Base-by-base conservation (phyloP, 208 protist genomes). In the Crithidia bombi region DNA sequence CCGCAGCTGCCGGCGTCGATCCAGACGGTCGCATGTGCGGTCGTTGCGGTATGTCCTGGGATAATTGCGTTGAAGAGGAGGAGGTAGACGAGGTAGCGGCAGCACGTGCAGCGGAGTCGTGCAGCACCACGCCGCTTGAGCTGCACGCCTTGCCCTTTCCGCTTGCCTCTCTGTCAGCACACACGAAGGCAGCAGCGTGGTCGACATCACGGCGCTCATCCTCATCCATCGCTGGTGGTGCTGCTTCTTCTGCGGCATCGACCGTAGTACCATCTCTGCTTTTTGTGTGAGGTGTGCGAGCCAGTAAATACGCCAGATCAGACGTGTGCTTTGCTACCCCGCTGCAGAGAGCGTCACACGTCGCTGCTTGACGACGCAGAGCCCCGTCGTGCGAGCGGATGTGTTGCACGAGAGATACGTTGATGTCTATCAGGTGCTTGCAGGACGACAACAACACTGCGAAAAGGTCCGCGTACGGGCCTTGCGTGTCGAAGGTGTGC, bases 401-500 rank as follows among this genome's bases (percentile, higher is more conserved):
- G 46, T 68, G 69, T 26, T 44, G 59, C 19, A 68, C 59, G 17
- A 75, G 69, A 10, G 44, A 23, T 38, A 38, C 38, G 57, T 65
- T 75, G 50, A 80, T 54, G 54, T 89, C 82, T 21, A 93, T 78
- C 10, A 93, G 49, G 43, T 90, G 82, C 21, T 82, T 85, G 43
- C 75, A 83, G 3, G 83, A 85, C 21, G 82, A 85, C 32, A 93
- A 76, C 4, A 93, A 59, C 12, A 91, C 82, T 15, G 74, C 78
- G 52, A 93, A 89, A 9, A 93, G 57, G 44, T 93, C 88, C 6
- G 78, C 82, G 63, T 91, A 88, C 5, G 82, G 83, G 19, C 88
- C 88, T 41, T 78, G 70, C 4, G 85, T 89, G 65, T 93, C 88
- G 81, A 93, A 93, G 41, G 59, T 77, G 69, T 91, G 82, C 5